Evolutionary conservation across 176 grass and related monocot species (phyloP).

Genomic region (Triticum urartu): DNA sequence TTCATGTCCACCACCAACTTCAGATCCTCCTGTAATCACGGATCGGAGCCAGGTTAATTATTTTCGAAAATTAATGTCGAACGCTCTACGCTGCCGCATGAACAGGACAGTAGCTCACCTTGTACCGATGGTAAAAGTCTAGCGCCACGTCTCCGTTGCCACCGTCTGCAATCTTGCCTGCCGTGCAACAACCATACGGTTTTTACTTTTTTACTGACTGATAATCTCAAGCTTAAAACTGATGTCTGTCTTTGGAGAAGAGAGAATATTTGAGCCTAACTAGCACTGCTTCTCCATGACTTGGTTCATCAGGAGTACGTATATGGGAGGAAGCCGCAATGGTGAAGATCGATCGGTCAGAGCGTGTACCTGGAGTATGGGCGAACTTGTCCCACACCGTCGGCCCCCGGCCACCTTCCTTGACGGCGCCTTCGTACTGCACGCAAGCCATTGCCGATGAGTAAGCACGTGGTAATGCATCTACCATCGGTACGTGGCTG

Average conservation of each 20-base stretch:
- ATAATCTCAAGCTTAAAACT: background rate
- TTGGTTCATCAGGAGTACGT: too few relatives aligned
- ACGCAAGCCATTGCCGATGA: background rate
- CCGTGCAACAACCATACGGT: too few relatives aligned
- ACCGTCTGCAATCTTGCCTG: constrained; percentile 4
- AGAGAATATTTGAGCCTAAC: too few relatives aligned
- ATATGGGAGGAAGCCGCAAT: too few relatives aligned
- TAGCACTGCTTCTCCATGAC: too few relatives aligned
- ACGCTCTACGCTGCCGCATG: background rate
- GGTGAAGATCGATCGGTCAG: too few relatives aligned
- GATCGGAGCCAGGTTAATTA: background rate
- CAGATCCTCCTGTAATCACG: constrained; percentile 18
- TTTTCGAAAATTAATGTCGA: background rate
- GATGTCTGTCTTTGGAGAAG: too few relatives aligned
- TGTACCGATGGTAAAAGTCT: constrained; percentile 21
- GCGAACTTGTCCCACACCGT: constrained; percentile 64
- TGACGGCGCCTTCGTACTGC: constrained; percentile 57
- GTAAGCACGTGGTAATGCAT: background rate
- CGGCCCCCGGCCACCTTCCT: constrained; percentile 43
- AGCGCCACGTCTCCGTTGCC: background rate
- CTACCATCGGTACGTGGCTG: too few relatives aligned
- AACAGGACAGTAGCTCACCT: background rate
- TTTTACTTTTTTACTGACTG: too few relatives aligned
- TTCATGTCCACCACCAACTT: constrained; percentile 47
- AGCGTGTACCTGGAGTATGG: constrained; percentile 38